A percentile compares a stretch with the other conserved stretches of the same genome.
phyloP scores from a whole-genome alignment of 2,329 filamentous ascomycete genomes.

The Penicillium sp. region DNA sequence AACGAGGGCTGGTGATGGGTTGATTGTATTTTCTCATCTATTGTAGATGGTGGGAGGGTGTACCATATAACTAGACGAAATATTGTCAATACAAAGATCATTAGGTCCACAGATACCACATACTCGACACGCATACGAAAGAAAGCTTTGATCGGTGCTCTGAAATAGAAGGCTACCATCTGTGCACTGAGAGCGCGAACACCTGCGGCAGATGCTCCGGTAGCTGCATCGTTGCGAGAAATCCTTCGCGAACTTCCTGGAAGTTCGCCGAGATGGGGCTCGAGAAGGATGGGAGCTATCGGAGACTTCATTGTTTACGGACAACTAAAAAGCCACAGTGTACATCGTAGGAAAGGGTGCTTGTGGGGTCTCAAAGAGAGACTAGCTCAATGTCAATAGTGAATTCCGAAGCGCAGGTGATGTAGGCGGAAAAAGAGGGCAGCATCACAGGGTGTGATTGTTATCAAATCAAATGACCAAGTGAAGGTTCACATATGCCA shows the following conservation, averaged over 20 bases:
- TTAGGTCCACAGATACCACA: conserved; percentile 32
- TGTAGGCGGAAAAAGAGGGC: not conserved
- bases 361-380: not conserved
- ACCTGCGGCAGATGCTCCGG: conserved; percentile 79
- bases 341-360: conserved; percentile 1
- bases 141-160: conserved; percentile 87
- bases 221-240: conserved; percentile 60
- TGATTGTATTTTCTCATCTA: conserved; percentile 1
- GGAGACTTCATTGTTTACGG: conserved; percentile 5
- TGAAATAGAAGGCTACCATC: conserved; percentile 85
- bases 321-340: not conserved
- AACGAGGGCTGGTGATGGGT: conserved; percentile 12
- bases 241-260: conserved; percentile 38
- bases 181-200: conserved; percentile 82
- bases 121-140: conserved; percentile 90
- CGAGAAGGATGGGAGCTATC: conserved; percentile 20
- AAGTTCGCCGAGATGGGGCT: conserved; percentile 19
- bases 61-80: conserved; percentile 52
- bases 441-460: conserved; percentile 1
- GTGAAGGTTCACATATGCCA: not conserved
- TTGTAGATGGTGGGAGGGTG: conserved; percentile 6
- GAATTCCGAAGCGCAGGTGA: not conserved
- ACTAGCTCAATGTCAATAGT: not conserved
- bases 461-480: not conserved
- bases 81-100: conserved; percentile 18